These are phyloP conservation scores for Amylostereum areolatum DNA, from an alignment of 1,284 basidiomycete genomes.

Conservation along the genomic window DNA sequence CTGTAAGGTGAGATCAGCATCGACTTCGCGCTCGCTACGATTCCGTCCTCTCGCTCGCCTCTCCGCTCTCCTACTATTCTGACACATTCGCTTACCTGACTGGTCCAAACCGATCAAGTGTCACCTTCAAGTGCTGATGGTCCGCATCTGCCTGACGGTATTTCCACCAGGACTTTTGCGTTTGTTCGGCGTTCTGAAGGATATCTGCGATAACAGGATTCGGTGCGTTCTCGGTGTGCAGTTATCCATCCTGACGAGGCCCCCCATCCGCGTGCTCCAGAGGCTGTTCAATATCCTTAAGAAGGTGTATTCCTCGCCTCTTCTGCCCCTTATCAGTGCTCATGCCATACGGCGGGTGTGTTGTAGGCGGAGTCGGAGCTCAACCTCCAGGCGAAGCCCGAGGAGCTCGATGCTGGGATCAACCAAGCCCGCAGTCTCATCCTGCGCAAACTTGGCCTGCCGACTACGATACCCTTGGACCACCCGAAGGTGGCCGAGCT, in stretches of 20 bases:
- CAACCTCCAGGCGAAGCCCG: constrained; percentile 65
- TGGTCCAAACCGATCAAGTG: no score
- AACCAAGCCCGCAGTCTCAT: constrained; percentile 59
- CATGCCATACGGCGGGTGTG: no score
- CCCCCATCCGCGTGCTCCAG: constrained; percentile 69
- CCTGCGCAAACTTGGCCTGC: constrained; percentile 55
- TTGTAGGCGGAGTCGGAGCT: constrained; percentile 83
- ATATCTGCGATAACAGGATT: no score
- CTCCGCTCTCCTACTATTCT: no score
- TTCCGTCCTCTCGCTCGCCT: no score
- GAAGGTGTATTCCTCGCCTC: constrained; percentile 44
- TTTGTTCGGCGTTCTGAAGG: no score
- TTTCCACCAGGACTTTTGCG: no score
- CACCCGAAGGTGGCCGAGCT: constrained; percentile 52
- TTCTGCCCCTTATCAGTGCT: constrained; percentile 3
- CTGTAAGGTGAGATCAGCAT: no score
- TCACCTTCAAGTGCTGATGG: no score
- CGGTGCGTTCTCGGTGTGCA: constrained; percentile 41
- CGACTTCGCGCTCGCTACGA: no score
- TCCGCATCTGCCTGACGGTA: no score
- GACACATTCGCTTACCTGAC: no score
- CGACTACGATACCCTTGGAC: constrained; percentile 46
- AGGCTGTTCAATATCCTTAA: constrained; percentile 82
- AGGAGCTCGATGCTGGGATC: constrained; percentile 73
- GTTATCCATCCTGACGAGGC: constrained; percentile 88